Evolutionary conservation across 1,284 basidiomycete species (phyloP).

Genomic region (Pseudozyma pruni): DNA sequence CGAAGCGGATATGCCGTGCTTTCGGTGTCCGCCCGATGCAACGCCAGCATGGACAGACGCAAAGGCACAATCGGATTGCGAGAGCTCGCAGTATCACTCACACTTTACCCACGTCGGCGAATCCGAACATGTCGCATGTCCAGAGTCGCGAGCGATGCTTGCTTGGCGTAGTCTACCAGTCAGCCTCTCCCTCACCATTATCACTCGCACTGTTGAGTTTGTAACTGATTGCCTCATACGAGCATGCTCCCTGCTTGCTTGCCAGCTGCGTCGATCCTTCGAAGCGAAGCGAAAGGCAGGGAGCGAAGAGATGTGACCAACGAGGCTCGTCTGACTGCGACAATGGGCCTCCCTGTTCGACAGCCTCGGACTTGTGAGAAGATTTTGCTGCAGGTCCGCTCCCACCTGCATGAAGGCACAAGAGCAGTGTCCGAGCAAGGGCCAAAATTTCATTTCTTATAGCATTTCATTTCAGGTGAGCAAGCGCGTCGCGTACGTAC

Average conservation of each 20-base stretch:
- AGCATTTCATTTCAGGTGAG: too few species aligned
- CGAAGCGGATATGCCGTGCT: too few species aligned
- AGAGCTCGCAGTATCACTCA: not conserved
- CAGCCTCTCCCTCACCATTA: not conserved
- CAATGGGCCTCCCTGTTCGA: not conserved
- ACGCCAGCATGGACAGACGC: too few species aligned
- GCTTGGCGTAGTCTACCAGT: slow-evolving; percentile 9
- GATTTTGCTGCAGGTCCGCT: slow-evolving; percentile 21
- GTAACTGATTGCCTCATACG: too few species aligned
- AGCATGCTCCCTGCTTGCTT: not conserved
- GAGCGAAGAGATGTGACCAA: too few species aligned
- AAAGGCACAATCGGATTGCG: not conserved
- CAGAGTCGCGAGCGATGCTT: slow-evolving; percentile 1
- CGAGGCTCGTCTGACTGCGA: too few species aligned
- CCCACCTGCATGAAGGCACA: slow-evolving; percentile 27
- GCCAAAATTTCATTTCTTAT: not conserved
- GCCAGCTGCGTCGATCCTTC: not conserved
- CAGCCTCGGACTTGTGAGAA: slow-evolving; percentile 43
- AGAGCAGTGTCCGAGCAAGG: slow-evolving; percentile 9
- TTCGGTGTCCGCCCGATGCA: too few species aligned
- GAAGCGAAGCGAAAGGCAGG: too few species aligned
- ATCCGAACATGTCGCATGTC: not conserved
- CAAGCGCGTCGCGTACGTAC: slow-evolving; percentile 5
- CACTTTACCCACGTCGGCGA: slow-evolving; percentile 20
- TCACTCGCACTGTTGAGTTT: too few species aligned